These are phyloP conservation scores for Closterium sp. DNA, from an alignment of 139 green algal species.

Conservation along the genomic window DNA sequence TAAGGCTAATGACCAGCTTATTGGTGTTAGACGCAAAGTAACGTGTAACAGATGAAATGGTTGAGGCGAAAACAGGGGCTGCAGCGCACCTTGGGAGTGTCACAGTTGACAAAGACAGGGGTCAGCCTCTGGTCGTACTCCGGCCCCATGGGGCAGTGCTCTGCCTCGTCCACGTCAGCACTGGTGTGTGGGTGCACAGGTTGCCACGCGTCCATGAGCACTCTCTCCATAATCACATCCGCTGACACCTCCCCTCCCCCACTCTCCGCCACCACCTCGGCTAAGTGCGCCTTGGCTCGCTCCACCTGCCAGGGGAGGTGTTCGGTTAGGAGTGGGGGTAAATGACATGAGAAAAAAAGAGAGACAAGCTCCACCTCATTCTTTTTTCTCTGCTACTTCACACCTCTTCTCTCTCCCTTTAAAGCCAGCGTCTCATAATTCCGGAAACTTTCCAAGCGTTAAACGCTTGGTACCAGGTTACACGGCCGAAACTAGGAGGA, in stretches of 20 bases:
- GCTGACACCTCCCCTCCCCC: neutral
- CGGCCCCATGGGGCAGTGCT: neutral
- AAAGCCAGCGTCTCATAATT: no score
- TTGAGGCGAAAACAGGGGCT: neutral
- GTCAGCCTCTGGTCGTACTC: constrained; percentile 24
- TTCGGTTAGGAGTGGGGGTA: no score
- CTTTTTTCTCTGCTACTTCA: neutral
- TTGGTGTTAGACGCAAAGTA: no score
- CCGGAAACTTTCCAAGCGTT: no score
- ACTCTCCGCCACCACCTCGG: neutral
- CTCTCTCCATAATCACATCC: constrained; percentile 17
- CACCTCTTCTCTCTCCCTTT: no score
- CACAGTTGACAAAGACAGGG: constrained; percentile 34
- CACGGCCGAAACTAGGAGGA: no score
- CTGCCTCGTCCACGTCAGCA: neutral
- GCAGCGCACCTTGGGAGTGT: constrained; percentile 3
- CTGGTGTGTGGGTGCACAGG: neutral
- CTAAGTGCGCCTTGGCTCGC: constrained; percentile 10
- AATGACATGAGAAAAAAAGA: neutral
- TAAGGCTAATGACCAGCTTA: no score
- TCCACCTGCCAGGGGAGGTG: constrained; percentile 3
- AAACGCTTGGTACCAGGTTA: no score
- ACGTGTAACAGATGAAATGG: no score
- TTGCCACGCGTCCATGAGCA: constrained; percentile 17
- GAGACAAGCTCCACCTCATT: neutral